Base-by-base conservation (phyloP, 2,329 filamentous ascomycete species). In the Stenocarpella maydis region DNA sequence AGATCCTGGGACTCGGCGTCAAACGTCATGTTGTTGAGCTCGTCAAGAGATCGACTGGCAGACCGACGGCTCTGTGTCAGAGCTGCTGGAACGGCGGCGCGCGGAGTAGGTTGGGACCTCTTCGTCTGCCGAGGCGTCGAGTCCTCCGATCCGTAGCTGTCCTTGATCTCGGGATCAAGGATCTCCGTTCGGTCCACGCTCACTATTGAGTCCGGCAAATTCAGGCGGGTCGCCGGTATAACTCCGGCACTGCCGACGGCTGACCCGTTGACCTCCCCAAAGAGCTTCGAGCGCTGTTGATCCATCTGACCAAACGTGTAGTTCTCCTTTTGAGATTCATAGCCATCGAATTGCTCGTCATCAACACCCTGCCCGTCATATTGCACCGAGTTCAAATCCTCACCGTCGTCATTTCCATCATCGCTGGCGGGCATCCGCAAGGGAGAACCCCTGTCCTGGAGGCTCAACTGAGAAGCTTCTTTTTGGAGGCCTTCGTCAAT, bases 311-410 rank as follows among this genome's bases (percentile, higher is more conserved):
- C 90, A 55, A 92, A 88, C 78, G 91, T 91, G 61, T 88, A 87
- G 9, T 93, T 95, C 77, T 95, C 92, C 75, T 94, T 94, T 77
- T 95, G 93, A 5, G 91, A 93, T 70, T 94, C 91, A 73, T 92
- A 85, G 61, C 80, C 81, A 67, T 81, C 80, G 2, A 83, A 76
- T 12, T 81, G 74, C 50, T 83, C 81, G 19, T 79, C 78, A 12
- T 82, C 79, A 37, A 76, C 75, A 70, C 65, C 76, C 15, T 74
- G 76, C 28, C 79, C 80, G 43, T 70, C 73, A n/a, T 39, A 67
- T 31, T 67, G 67, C 21, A 60, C 67, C 24, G 34, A 14, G 19
- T 54, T 55, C 28, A 76, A 65, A 68, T 63, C 72, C 34, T 77
- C 77, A 7, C 75, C 72, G n/a, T 76, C 74, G 14, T 60, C 65